Percentiles rank a stretch among this genome's conserved stretches.
Conservation (phyloP, 495 filamentous ascomycete species). For the Aspergillus avenaceus region DNA sequence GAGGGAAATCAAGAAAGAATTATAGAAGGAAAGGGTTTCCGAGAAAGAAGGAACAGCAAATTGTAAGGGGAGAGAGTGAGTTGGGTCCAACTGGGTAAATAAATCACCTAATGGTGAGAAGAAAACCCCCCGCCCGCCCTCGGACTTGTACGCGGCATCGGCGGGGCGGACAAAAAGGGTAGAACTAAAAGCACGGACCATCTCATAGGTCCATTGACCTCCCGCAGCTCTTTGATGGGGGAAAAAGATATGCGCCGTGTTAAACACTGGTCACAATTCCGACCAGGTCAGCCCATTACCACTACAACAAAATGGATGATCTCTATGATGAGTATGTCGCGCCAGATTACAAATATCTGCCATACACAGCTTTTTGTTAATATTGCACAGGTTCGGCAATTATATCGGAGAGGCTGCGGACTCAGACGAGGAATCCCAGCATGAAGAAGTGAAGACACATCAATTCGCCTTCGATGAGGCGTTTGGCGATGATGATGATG, state of each 20-base stretch:
- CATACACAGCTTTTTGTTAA: constrained; percentile 13
- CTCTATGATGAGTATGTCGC: constrained; percentile 72
- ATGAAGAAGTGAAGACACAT: constrained; percentile 63
- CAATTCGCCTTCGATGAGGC: constrained; percentile 79
- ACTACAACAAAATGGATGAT: constrained; percentile 67
- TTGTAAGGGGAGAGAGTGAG: no score
- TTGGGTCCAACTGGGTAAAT: no score
- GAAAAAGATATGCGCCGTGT: constrained; percentile 17
- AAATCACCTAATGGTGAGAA: not conserved
- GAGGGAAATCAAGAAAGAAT: no score
- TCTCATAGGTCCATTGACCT: not conserved
- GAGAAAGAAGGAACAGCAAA: constrained; percentile 1
- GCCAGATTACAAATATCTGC: not conserved
- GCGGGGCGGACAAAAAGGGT: not conserved
- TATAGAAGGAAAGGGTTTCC: not conserved
- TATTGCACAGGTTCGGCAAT: constrained; percentile 74
- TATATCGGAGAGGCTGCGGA: constrained; percentile 90
- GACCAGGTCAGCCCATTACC: constrained; percentile 2
- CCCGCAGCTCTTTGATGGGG: constrained; percentile 5
- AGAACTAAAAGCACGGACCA: not conserved
- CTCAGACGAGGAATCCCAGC: constrained; percentile 79
- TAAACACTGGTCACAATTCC: constrained; percentile 12
- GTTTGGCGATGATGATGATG: constrained; percentile 58
- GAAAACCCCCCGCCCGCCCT: not conserved
- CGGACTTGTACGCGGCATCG: not conserved